A percentile compares a stretch with the other conserved stretches of the same genome.
Conservation (phyloP, 2,329 filamentous ascomycete species). For the Aspergillus thermomutatus region DNA sequence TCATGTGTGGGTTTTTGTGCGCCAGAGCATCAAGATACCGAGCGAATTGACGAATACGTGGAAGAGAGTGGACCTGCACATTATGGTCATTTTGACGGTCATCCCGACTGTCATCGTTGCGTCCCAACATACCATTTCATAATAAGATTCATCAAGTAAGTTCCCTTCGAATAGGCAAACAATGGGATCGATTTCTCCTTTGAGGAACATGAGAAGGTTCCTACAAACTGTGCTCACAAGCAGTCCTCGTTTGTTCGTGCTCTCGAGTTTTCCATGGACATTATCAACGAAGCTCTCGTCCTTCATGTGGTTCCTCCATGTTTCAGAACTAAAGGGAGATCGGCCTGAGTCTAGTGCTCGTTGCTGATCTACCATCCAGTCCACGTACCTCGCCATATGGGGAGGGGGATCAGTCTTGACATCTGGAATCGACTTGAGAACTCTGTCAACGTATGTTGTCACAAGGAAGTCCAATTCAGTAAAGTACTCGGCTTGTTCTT, state of each 20-base stretch:
- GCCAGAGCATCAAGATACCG: neutral
- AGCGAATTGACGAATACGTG: neutral
- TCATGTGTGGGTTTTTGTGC: constrained; percentile 6
- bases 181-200: neutral
- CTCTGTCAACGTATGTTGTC: neutral
- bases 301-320: neutral
- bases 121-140: constrained; percentile 1
- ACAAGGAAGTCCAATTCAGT: constrained; percentile 4
- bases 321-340: neutral
- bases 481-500: neutral
- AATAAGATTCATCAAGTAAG: constrained; percentile 1
- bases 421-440: neutral
- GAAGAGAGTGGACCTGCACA: neutral
- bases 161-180: neutral
- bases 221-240: neutral
- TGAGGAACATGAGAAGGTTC: neutral
- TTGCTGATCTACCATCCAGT: constrained; percentile 1
- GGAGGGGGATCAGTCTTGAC: neutral
- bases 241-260: neutral
- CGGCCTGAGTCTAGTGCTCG: neutral
- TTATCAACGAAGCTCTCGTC: neutral
- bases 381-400: neutral
- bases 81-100: neutral
- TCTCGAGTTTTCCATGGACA: neutral
- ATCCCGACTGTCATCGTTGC: neutral